phyloP scores from a whole-genome alignment of 257 asterid species.

The Fraxinus anomala region DNA sequence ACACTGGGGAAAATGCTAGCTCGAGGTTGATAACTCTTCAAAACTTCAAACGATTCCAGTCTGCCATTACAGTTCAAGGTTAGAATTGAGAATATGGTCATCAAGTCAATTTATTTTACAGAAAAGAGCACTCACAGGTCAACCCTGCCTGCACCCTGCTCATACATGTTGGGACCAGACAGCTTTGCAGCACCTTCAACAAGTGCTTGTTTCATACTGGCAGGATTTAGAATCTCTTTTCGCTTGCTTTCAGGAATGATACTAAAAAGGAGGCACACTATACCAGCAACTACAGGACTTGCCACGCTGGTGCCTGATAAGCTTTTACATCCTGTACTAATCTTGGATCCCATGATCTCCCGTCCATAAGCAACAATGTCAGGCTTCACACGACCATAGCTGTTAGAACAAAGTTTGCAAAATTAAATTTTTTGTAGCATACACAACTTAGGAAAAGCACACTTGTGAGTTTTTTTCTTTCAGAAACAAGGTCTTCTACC shows the following conservation, averaged over 20 bases:
- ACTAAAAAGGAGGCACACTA: slow-evolving; percentile 95
- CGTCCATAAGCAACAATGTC: slow-evolving; percentile 98
- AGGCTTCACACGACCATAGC: slow-evolving; percentile 98
- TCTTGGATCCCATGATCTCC: slow-evolving; percentile 97
- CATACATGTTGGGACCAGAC: slow-evolving; percentile 95
- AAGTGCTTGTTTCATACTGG: slow-evolving; percentile 94
- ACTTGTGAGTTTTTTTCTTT: slow-evolving; percentile 2
- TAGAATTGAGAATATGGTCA: slow-evolving; percentile 27
- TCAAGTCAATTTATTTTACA: slow-evolving; percentile 19
- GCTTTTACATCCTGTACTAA: slow-evolving; percentile 97
- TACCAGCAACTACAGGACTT: slow-evolving; percentile 99
- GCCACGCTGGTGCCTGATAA: slow-evolving; percentile 99
- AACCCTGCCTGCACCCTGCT: slow-evolving; percentile 99
- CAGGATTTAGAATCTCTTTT: slow-evolving; percentile 82
- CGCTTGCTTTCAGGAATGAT: slow-evolving; percentile 80
- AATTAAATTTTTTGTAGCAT: slow-evolving; percentile 24
- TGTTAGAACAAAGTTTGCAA: slow-evolving; percentile 38
- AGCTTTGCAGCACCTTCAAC: slow-evolving; percentile 99
- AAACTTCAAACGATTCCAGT: slow-evolving; percentile 76
- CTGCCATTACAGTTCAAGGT: slow-evolving; percentile 51
- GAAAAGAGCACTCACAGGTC: slow-evolving; percentile 77
- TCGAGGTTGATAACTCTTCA: slow-evolving; percentile 90
- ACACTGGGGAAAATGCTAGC: slow-evolving; percentile 96
- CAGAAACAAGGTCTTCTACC: slow-evolving; percentile 15
- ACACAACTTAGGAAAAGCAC: slow-evolving; percentile 4